phyloP scores from a whole-genome alignment of 345 rosid genomes.

The Euphorbia pulcherrima region DNA sequence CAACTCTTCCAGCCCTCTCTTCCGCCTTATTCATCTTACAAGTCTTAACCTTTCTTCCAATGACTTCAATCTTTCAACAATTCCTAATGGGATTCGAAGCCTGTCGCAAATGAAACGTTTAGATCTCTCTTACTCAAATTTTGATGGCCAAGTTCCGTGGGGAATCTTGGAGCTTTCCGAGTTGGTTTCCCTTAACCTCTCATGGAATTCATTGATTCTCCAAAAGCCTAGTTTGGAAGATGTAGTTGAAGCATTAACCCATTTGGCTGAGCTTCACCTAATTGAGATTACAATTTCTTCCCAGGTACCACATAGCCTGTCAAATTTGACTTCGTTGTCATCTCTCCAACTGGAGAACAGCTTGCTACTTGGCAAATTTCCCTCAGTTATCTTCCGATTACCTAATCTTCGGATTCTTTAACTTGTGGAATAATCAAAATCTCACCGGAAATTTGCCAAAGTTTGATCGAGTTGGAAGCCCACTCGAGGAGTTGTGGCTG shows the following conservation, averaged over 20 bases:
- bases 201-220: not conserved
- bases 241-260: not conserved
- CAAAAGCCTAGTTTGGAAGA: not conserved
- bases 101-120: constrained; percentile 11
- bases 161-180: constrained; percentile 6
- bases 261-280: not conserved
- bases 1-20: constrained; percentile 16
- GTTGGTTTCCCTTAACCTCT: constrained; percentile 4
- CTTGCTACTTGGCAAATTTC: not conserved
- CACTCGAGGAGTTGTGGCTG: not conserved
- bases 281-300: not conserved
- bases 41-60: constrained; percentile 17
- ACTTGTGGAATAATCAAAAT: not conserved
- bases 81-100: not conserved
- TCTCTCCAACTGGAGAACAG: not conserved
- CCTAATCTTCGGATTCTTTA: not conserved
- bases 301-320: not conserved
- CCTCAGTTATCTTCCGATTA: not conserved
- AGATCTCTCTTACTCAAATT: constrained; percentile 1
- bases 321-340: not conserved
- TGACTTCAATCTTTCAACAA: constrained; percentile 18
- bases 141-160: constrained; percentile 18
- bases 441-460: constrained; percentile 14
- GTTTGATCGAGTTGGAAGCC: not conserved
- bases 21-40: constrained; percentile 19